Conservation (phyloP, 2,329 filamentous ascomycete genomes). For the Metarhizium brunneum region DNA sequence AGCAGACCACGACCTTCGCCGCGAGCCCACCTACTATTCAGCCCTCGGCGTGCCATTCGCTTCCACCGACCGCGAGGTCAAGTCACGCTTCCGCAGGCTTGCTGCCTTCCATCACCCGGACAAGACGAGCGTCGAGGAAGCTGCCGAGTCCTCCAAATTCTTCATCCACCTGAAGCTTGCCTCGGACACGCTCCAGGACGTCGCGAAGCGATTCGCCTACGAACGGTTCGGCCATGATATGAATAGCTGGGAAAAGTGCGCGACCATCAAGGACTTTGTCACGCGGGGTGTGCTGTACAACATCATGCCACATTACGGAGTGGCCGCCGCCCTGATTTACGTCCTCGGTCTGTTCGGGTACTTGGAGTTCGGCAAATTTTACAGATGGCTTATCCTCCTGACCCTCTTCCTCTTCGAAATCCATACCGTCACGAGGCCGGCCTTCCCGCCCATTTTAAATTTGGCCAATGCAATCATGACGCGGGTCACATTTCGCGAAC, state of each 20-base stretch:
- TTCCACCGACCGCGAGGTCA: constrained; percentile 67
- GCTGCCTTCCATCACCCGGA: constrained; percentile 72
- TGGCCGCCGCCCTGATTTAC: constrained; percentile 49
- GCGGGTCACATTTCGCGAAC: constrained; percentile 35
- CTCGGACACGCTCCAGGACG: constrained; percentile 71
- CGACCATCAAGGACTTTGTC: constrained; percentile 65
- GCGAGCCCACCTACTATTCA: constrained; percentile 67
- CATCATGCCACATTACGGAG: constrained; percentile 52
- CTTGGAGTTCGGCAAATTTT: constrained; percentile 57
- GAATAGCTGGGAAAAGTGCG: constrained; percentile 54
- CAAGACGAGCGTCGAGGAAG: constrained; percentile 47
- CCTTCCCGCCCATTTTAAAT: constrained; percentile 36
- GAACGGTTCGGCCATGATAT: constrained; percentile 77
- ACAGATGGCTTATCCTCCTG: constrained; percentile 51
- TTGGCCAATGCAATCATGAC: constrained; percentile 36
- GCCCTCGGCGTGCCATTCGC: constrained; percentile 61
- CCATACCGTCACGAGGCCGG: constrained; percentile 44
- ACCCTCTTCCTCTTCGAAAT: constrained; percentile 47
- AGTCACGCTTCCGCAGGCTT: constrained; percentile 74
- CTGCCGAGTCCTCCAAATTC: constrained; percentile 28
- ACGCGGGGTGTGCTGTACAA: constrained; percentile 50
- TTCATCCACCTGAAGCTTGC: constrained; percentile 81
- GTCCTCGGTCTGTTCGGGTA: constrained; percentile 56
- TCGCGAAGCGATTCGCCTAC: constrained; percentile 74
- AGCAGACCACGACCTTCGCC: constrained; percentile 70